Base-by-base conservation (phyloP, 2,329 filamentous ascomycete species). In the Alternaria novae-zelandiae region DNA sequence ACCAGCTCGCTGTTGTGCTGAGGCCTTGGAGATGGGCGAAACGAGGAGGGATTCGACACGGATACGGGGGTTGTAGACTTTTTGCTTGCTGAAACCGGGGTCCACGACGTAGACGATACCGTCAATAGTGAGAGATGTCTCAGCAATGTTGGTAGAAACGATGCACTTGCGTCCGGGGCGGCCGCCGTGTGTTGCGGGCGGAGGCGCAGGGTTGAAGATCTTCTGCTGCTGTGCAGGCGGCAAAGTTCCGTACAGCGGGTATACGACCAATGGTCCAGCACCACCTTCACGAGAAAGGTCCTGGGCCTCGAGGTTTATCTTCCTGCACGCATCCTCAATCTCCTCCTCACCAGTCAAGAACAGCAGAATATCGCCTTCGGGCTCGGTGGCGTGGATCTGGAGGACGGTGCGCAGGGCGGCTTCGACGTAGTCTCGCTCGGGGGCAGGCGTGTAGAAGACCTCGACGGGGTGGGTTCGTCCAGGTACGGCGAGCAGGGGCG, bases 61-160 rank as follows among this genome's bases (percentile, higher is more conserved):
- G 73, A 97, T 96, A 65, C 96, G 90, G 21, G 96, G 95, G 81
- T 99, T 98, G 85, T 98, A 99, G 67, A 98, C 96, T 82, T 98
- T 99, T 77, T 99, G 96, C 84, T 99, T 99, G 83, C 94, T 97
- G 84, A 99, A 99, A 36, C 96, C 96, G 3, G 96, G 95, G 76
- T 99, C 96, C n/a, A 99, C 95, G 32, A 99, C 96, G 76, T 97
- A 99, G 36, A 99, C 96, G 68, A 99, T 99, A 78, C 96, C 96
- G 77, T 99, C 96, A 65, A 99, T 99, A 50, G 96, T 99, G 81
- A 99, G 88, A 75, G 91, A 95, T 0, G 96, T 99, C 84, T 99
- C 96, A 47, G 96, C 96, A 80, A 99, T 99, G 81, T 99, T 99
- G 70, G 96, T 99, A 10, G 94, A 93, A 28, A 99, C 87, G 72